Evolutionary conservation across 768 basidiomycete species (phyloP).

Genomic region (Psilocybe subaeruginosa): DNA sequence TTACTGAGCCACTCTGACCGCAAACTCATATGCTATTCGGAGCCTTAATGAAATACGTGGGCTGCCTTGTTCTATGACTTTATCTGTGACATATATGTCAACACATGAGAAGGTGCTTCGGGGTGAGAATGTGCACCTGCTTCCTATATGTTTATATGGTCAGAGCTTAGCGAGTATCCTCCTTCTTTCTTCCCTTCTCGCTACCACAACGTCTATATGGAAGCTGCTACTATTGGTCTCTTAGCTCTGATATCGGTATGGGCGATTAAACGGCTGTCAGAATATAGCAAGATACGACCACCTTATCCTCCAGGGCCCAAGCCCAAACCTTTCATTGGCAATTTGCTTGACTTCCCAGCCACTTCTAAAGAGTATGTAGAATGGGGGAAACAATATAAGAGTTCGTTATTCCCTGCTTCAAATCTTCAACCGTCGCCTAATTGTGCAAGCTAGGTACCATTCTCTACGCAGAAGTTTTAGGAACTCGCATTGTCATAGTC

Average conservation of each 20-base stretch:
- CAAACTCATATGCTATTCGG: no score
- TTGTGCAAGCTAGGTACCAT: background rate
- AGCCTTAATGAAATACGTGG: no score
- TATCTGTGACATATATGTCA: no score
- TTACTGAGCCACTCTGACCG: no score
- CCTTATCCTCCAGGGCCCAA: constrained; percentile 3
- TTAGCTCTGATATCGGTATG: background rate
- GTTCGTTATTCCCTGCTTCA: background rate
- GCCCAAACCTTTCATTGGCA: background rate
- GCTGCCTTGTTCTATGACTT: no score
- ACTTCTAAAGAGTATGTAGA: background rate
- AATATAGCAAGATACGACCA: background rate
- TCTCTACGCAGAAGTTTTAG: background rate
- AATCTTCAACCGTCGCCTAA: background rate
- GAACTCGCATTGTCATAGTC: constrained; percentile 14
- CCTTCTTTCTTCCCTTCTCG: no score
- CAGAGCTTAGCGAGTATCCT: no score
- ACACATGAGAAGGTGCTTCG: no score
- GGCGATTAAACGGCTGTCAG: background rate
- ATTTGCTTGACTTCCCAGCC: background rate
- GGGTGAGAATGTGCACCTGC: no score
- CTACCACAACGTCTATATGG: background rate
- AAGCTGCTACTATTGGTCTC: background rate
- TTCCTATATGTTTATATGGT: no score
- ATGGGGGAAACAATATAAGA: background rate